These are phyloP conservation scores for Apiotrichum veenhuisii DNA, from an alignment of 1,284 basidiomycete genomes.

Conservation along the genomic window DNA sequence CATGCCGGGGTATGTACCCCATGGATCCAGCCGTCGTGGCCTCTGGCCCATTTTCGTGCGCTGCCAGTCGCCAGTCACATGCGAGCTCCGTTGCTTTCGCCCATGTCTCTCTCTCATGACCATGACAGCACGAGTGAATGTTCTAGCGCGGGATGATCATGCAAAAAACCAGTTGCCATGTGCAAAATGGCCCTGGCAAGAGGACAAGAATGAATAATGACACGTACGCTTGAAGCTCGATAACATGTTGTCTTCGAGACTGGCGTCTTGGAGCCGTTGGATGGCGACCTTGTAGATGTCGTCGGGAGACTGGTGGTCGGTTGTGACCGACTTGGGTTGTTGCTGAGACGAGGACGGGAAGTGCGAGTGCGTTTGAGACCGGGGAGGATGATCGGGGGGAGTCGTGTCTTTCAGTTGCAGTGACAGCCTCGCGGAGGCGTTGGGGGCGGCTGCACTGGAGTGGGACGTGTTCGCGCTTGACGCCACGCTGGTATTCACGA, in stretches of 20 bases:
- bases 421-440: background rate
- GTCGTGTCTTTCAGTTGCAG: too few species aligned
- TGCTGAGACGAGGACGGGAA: background rate
- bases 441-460: background rate
- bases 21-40: too few species aligned
- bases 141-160: too few species aligned
- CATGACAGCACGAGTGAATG: too few species aligned
- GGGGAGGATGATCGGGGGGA: background rate
- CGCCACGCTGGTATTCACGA: background rate
- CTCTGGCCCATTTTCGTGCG: too few species aligned
- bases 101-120: too few species aligned
- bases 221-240: slow-evolving; percentile 48
- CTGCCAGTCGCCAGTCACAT: too few species aligned
- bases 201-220: background rate
- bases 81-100: too few species aligned
- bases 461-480: background rate
- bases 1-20: too few species aligned
- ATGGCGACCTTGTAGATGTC: slow-evolving; percentile 24
- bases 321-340: background rate
- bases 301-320: slow-evolving; percentile 2
- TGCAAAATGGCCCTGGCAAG: background rate
- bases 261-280: slow-evolving; percentile 27
- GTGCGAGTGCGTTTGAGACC: background rate
- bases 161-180: too few species aligned
- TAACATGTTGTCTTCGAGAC: slow-evolving; percentile 41